These are phyloP conservation scores for Alloascoidea africana DNA, from an alignment of 805 yeast genomes.

Conservation along the genomic window DNA sequence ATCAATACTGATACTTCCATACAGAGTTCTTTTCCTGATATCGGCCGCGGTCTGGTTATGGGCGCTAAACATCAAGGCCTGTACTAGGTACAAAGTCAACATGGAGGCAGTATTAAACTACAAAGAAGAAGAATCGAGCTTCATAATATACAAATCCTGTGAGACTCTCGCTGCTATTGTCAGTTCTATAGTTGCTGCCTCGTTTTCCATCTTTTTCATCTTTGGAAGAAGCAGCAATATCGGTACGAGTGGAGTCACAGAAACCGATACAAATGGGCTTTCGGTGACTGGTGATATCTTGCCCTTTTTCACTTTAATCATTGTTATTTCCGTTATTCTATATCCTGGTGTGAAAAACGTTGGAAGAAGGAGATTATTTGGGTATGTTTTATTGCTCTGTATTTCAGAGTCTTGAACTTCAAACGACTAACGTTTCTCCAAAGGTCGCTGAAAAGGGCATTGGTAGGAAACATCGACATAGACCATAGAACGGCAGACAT, in stretches of 20 bases:
- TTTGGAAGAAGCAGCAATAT: constrained; percentile 10
- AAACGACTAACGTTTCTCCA: too few species aligned
- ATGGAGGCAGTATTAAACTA: constrained; percentile 26
- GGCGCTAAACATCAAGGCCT: constrained; percentile 28
- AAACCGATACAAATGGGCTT: constrained; percentile 11
- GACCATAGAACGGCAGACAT: constrained; percentile 61
- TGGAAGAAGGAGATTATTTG: constrained; percentile 25
- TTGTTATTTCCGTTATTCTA: constrained; percentile 20
- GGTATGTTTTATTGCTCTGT: constrained; percentile 13
- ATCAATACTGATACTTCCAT: background rate
- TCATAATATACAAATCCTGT: constrained; percentile 19
- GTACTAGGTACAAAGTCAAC: constrained; percentile 26
- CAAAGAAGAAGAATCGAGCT: constrained; percentile 5
- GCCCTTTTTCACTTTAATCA: constrained; percentile 23
- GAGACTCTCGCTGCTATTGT: constrained; percentile 18
- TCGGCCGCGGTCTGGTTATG: constrained; percentile 38
- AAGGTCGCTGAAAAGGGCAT: constrained; percentile 33
- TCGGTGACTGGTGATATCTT: constrained; percentile 18
- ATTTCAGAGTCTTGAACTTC: too few species aligned
- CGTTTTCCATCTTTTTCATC: constrained; percentile 16
- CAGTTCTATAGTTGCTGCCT: constrained; percentile 12
- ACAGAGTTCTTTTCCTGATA: constrained; percentile 29
- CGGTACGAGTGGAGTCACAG: too few species aligned
- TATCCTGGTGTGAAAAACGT: constrained; percentile 18
- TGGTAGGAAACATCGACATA: constrained; percentile 42